Evolutionary conservation across 169 alveolate species (phyloP).

Genomic region (Plasmodium falciparum): DNA sequence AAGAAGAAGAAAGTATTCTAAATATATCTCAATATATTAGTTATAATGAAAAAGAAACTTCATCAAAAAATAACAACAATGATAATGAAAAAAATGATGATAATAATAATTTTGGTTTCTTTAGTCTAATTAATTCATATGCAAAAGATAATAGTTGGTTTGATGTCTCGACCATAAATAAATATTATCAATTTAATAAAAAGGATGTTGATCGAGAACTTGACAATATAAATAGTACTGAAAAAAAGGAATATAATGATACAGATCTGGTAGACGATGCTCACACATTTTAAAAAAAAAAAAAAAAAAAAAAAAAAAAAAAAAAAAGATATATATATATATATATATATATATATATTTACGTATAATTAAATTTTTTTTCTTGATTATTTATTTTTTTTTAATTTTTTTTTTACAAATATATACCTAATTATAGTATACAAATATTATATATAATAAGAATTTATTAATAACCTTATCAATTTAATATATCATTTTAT

Average conservation of each 20-base stretch:
- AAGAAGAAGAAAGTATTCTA: constrained; percentile 31
- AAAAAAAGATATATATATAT: neutral
- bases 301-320: constrained; percentile 1
- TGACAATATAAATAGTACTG: constrained; percentile 24
- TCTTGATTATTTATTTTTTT: neutral
- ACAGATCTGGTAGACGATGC: neutral
- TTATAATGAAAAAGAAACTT: constrained; percentile 8
- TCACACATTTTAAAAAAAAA: neutral
- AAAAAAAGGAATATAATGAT: constrained; percentile 4
- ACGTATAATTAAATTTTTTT: neutral
- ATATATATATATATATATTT: neutral
- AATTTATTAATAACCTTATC: too few species aligned
- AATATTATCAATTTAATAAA: constrained; percentile 57
- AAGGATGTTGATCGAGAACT: constrained; percentile 22
- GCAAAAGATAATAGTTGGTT: constrained; percentile 75
- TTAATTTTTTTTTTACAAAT: neutral
- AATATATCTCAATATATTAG: constrained; percentile 53
- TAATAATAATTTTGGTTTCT: constrained; percentile 25
- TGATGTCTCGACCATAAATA: constrained; percentile 66
- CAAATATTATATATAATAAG: too few species aligned
- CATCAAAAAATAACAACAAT: too few species aligned
- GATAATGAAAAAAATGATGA: neutral
- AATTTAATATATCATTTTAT: too few species aligned
- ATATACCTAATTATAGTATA: too few species aligned
- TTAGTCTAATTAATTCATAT: constrained; percentile 58